These are phyloP conservation scores for Colletotrichum gigasporum DNA, from an alignment of 2,329 filamentous ascomycete genomes.

Conservation along the genomic window DNA sequence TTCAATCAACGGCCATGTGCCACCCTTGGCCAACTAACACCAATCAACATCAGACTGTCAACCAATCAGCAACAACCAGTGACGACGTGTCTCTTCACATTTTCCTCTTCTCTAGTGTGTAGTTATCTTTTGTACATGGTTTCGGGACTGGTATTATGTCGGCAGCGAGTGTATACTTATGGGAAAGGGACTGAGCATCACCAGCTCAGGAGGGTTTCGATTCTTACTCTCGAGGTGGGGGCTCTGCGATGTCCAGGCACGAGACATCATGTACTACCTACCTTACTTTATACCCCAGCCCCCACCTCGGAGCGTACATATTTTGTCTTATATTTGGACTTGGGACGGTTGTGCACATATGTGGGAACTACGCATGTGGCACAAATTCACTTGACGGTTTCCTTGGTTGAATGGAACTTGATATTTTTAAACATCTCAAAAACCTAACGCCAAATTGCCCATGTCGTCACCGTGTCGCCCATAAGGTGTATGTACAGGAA, in stretches of 20 bases:
- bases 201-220: background rate
- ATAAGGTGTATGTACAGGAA: constrained; percentile 3
- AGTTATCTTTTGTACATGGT: background rate
- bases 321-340: background rate
- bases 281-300: background rate
- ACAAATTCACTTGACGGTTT: too few species aligned
- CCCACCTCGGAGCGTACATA: background rate
- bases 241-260: background rate
- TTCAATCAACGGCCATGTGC: too few species aligned
- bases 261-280: too few species aligned
- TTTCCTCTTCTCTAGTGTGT: background rate
- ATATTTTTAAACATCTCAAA: too few species aligned
- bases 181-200: background rate
- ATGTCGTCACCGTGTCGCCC: too few species aligned
- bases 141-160: background rate
- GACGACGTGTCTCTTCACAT: background rate
- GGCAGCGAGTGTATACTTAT: background rate
- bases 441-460: too few species aligned
- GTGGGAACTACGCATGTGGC: too few species aligned
- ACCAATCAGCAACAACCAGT: background rate
- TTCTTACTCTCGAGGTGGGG: background rate
- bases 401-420: too few species aligned
- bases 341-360: too few species aligned
- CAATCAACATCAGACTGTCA: too few species aligned
- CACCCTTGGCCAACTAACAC: too few species aligned